Evolutionary conservation across 169 alveolate genomes (phyloP).

Genomic region (Plasmodium chabaudi): DNA sequence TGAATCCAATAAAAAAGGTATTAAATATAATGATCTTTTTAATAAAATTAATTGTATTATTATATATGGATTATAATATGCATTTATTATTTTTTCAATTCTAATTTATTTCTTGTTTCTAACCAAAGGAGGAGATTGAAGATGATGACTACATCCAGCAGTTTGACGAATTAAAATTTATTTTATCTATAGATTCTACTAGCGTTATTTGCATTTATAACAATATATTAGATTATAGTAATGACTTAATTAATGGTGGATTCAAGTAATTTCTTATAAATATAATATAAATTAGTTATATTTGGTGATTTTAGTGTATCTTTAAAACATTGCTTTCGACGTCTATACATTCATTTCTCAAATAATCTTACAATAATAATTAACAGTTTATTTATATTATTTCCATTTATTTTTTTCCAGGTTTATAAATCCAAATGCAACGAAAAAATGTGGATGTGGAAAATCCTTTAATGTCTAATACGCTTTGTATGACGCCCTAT

Average conservation of each 20-base stretch:
- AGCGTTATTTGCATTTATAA: conserved; percentile 70
- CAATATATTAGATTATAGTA: conserved; percentile 61
- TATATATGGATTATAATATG: not conserved
- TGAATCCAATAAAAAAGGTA: conserved; percentile 74
- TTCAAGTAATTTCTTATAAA: conserved; percentile 55
- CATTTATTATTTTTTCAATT: not conserved
- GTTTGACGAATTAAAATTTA: conserved; percentile 56
- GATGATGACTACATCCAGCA: conserved; percentile 73
- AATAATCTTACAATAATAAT: not conserved
- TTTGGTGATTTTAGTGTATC: not conserved
- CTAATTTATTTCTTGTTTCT: not conserved
- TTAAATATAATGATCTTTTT: not conserved
- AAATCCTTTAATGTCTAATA: conserved; percentile 67
- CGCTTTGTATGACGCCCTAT: not conserved
- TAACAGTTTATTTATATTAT: conserved; percentile 2
- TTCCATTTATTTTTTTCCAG: conserved; percentile 27
- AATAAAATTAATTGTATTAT: not conserved
- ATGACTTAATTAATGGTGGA: conserved; percentile 74
- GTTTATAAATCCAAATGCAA: conserved; percentile 77
- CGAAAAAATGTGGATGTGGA: conserved; percentile 77
- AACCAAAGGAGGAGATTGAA: conserved; percentile 61
- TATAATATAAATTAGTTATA: not conserved
- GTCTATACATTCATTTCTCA: not conserved
- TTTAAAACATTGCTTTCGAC: not conserved
- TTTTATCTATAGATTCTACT: conserved; percentile 69